Evolutionary conservation across 2,329 filamentous ascomycete species (phyloP).

Genomic region (Penicillium sp.): DNA sequence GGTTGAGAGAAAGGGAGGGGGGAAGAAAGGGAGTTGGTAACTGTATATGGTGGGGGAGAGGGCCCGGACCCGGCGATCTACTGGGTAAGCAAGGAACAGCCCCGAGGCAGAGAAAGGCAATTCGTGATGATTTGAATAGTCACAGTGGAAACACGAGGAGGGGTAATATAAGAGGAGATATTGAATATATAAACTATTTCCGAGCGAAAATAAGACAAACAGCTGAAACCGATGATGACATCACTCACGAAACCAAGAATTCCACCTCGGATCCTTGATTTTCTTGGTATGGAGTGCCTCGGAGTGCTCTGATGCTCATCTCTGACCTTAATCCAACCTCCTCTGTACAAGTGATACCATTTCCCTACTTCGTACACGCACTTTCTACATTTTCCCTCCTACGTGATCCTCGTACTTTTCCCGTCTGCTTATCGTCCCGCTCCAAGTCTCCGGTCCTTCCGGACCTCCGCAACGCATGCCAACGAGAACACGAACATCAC

Average conservation of each 20-base stretch:
- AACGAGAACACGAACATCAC: neutral
- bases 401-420: neutral
- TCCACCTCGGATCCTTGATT: conserved; percentile 1
- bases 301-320: neutral
- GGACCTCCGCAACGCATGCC: neutral
- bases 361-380: neutral
- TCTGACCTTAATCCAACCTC: neutral
- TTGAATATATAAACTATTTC: neutral
- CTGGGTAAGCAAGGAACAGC: neutral
- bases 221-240: conserved; percentile 2
- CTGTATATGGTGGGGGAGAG: conserved; percentile 10
- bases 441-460: conserved; percentile 1
- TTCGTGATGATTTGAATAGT: no score
- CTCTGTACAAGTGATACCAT: neutral
- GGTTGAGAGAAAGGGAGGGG: neutral
- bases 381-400: neutral
- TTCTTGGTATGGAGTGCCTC: conserved; percentile 5
- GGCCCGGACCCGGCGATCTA: conserved; percentile 11
- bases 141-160: no score
- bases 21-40: conserved; percentile 3
- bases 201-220: neutral
- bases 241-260: conserved; percentile 3
- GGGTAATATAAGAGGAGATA: neutral
- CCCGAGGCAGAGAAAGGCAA: neutral
- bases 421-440: neutral